phyloP scores from a whole-genome alignment of 139 green algal genomes.

The Tetradesmus lagerheimii region DNA sequence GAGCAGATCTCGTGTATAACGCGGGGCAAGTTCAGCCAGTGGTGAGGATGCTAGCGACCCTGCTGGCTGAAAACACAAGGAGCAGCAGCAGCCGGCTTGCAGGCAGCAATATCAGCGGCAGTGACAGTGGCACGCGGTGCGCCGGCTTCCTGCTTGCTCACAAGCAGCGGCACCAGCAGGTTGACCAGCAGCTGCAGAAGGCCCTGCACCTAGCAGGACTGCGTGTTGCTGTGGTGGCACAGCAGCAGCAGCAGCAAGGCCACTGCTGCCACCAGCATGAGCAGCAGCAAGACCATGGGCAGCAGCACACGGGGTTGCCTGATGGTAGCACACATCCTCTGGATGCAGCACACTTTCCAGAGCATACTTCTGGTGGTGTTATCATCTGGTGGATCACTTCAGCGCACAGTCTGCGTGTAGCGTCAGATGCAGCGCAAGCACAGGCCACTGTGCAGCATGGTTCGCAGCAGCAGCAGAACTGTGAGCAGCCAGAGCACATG shows the following conservation, averaged over 20 bases:
- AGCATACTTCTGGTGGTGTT: background rate
- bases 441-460: background rate
- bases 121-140: background rate
- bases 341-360: background rate
- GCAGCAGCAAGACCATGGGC: background rate
- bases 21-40: constrained; percentile 32
- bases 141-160: constrained; percentile 45
- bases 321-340: background rate
- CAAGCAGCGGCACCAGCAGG: constrained; percentile 42
- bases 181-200: constrained; percentile 23
- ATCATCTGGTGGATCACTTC: background rate
- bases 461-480: background rate
- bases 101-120: background rate
- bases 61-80: background rate
- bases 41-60: background rate
- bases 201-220: constrained; percentile 13
- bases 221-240: background rate
- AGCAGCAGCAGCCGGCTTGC: background rate
- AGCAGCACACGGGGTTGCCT: background rate
- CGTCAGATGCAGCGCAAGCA: background rate
- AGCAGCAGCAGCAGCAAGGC: background rate
- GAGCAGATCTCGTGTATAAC: constrained; percentile 55
- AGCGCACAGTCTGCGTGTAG: background rate
- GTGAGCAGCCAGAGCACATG: background rate
- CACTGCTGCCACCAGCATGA: background rate